Conservation (phyloP, 257 asterid species). For the Penstemon barbatus region DNA sequence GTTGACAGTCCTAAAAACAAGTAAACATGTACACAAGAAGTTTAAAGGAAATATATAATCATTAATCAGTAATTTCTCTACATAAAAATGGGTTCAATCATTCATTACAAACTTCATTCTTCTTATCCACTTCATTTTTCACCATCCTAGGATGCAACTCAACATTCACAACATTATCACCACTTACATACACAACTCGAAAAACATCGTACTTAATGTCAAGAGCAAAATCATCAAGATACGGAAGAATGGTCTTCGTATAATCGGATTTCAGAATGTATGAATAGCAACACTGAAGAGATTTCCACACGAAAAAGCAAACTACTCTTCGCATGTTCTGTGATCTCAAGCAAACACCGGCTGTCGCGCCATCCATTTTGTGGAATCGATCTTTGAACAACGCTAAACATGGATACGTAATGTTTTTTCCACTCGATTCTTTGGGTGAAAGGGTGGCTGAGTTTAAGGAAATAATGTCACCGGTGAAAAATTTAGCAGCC, state of each 20-base stretch:
- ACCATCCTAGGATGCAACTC: constrained; percentile 24
- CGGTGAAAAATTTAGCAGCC: constrained; percentile 59
- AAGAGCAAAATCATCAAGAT: constrained; percentile 43
- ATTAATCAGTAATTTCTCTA: too few species aligned
- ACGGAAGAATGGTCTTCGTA: constrained; percentile 41
- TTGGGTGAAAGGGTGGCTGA: constrained; percentile 37
- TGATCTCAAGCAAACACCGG: constrained; percentile 54
- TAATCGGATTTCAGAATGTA: constrained; percentile 45
- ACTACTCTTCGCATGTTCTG: constrained; percentile 31
- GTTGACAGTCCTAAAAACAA: too few species aligned
- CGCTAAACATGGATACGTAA: constrained; percentile 41
- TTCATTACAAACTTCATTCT: neutral
- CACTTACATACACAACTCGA: constrained; percentile 52
- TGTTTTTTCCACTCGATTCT: neutral
- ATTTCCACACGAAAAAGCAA: constrained; percentile 54
- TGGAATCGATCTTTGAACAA: constrained; percentile 51
- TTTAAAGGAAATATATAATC: too few species aligned
- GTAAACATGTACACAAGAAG: too few species aligned
- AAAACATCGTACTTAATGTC: constrained; percentile 65
- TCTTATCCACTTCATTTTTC: constrained; percentile 24
- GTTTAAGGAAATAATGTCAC: constrained; percentile 48
- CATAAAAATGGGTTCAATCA: too few species aligned
- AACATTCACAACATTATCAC: constrained; percentile 24
- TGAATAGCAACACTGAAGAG: constrained; percentile 56
- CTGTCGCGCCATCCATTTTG: constrained; percentile 51